Conservation (phyloP, 2,329 filamentous ascomycete species). For the Biscogniauxia marginata region DNA sequence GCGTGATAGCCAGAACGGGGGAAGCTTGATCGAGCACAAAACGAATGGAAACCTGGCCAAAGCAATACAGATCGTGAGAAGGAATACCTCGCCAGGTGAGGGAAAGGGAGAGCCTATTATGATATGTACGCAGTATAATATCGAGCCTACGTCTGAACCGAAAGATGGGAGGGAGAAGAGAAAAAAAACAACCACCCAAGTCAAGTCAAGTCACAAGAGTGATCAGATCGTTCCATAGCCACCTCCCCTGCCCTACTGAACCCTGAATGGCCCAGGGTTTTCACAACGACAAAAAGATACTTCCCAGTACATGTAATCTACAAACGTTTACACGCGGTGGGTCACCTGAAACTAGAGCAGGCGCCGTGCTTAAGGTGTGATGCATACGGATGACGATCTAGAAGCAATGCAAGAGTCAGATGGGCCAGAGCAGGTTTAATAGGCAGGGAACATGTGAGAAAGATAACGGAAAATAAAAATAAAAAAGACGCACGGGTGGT, state of each 20-base stretch:
- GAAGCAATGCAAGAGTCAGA: background rate
- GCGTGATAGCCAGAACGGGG: background rate
- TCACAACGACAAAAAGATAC: background rate
- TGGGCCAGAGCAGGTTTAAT: background rate
- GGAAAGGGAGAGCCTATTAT: background rate
- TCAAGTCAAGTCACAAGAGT: too few species aligned
- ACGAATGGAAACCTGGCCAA: background rate
- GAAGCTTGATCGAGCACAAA: background rate
- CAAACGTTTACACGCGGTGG: background rate
- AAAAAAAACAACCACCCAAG: too few species aligned
- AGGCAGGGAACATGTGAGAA: background rate
- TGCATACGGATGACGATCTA: background rate
- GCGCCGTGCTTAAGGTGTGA: background rate
- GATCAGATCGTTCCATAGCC: background rate
- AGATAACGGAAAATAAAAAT: too few species aligned
- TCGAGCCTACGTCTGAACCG: background rate
- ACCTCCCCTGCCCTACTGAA: background rate
- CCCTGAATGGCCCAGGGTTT: background rate
- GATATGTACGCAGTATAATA: background rate
- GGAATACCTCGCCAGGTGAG: background rate
- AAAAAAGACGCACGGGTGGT: too few species aligned
- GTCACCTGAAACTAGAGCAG: background rate
- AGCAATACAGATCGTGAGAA: background rate
- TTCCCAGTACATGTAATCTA: slow-evolving; percentile 6
- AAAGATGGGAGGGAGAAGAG: background rate